Conservation (phyloP, 495 filamentous ascomycete species). For the Penicilliopsis zonata region DNA sequence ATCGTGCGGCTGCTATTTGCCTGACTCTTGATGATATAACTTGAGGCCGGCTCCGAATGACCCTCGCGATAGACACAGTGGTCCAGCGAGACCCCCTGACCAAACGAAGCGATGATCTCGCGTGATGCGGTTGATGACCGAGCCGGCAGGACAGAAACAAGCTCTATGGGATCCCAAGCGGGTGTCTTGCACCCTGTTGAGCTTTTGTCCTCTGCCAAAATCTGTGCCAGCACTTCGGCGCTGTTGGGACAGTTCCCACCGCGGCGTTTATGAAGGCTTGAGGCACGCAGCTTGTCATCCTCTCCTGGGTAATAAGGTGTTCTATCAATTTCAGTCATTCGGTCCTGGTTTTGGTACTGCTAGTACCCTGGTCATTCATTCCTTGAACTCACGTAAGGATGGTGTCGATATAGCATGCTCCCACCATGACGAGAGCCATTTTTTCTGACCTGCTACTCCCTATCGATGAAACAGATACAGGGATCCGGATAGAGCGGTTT, state of each 20-base stretch:
- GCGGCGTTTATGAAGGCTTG: constrained; percentile 42
- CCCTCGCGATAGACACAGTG: constrained; percentile 47
- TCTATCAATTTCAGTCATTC: constrained; percentile 33
- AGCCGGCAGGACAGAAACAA: constrained; percentile 33
- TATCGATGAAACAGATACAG: constrained; percentile 29
- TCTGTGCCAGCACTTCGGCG: constrained; percentile 54
- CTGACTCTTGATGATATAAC: constrained; percentile 57
- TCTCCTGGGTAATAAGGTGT: constrained; percentile 54
- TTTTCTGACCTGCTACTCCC: constrained; percentile 10
- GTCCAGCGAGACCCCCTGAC: constrained; percentile 30
- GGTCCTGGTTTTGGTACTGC: too few relatives aligned
- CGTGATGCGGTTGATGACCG: constrained; percentile 23
- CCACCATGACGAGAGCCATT: constrained; percentile 44
- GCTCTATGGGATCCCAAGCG: too few relatives aligned
- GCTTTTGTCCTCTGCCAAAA: constrained; percentile 18
- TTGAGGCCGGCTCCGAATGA: constrained; percentile 47
- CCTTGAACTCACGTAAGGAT: constrained; percentile 44
- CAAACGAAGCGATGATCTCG: constrained; percentile 28
- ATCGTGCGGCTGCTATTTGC: constrained; percentile 51
- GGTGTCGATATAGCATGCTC: constrained; percentile 58
- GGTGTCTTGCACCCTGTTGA: too few relatives aligned
- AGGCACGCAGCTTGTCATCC: constrained; percentile 61
- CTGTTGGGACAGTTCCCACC: constrained; percentile 65
- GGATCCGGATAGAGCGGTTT: constrained; percentile 36
- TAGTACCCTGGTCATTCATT: too few relatives aligned